Conservation (phyloP, 2,329 filamentous ascomycete genomes). For the Blastomyces gilchristii region DNA sequence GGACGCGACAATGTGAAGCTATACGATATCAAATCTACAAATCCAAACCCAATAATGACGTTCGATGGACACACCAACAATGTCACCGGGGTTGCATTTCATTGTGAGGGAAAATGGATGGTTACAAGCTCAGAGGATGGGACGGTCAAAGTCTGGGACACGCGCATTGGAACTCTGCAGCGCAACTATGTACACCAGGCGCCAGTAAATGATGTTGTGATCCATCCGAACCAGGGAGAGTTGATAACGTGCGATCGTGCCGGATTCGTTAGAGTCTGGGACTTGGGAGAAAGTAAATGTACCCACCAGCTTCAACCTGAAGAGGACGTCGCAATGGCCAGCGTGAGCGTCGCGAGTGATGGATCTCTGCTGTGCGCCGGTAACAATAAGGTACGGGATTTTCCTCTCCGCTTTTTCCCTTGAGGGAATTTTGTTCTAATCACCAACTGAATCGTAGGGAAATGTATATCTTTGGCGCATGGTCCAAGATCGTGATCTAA, state of each 20-base stretch:
- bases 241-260: constrained; percentile 91
- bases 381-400: constrained; percentile 63
- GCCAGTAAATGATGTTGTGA: constrained; percentile 96
- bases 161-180: constrained; percentile 72
- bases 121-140: constrained; percentile 95
- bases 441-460: constrained; percentile 49
- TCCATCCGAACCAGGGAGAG: constrained; percentile 96
- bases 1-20: constrained; percentile 85
- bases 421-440: neutral
- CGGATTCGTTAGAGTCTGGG: constrained; percentile 91
- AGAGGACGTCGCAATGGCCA: constrained; percentile 85
- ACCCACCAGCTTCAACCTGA: constrained; percentile 93
- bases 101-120: constrained; percentile 99
- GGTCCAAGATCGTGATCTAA: constrained; percentile 69
- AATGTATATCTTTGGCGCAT: constrained; percentile 97
- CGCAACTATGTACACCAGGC: constrained; percentile 84
- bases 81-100: constrained; percentile 91
- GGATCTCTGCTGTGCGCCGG: constrained; percentile 86
- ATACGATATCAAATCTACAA: constrained; percentile 98
- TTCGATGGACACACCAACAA: constrained; percentile 96
- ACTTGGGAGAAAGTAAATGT: constrained; percentile 92
- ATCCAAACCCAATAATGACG: constrained; percentile 81
- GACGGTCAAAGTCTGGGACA: constrained; percentile 96
- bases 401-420: neutral
- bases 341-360: constrained; percentile 91